Conservation (phyloP, 495 filamentous ascomycete genomes). For the Aspergillus saccharolyticus region DNA sequence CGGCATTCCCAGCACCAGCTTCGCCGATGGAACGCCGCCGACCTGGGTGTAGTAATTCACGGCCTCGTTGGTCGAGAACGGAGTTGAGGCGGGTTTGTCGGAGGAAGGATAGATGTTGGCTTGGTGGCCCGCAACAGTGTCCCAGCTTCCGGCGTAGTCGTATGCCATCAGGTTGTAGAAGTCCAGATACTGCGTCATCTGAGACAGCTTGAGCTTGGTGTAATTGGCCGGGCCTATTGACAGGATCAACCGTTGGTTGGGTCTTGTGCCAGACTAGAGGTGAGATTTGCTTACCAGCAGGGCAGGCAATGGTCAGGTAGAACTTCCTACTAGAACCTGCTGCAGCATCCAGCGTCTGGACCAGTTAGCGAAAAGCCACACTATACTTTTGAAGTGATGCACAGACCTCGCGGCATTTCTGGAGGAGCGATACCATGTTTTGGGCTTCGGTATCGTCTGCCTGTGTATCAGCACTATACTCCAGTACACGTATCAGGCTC, state of each 20-base stretch:
- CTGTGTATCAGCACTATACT: constrained; percentile 10
- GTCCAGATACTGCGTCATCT: constrained; percentile 74
- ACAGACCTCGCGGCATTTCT: constrained; percentile 18
- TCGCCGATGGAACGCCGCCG: constrained; percentile 56
- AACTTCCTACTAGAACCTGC: constrained; percentile 55
- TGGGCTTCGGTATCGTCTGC: constrained; percentile 54
- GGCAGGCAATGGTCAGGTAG: constrained; percentile 70
- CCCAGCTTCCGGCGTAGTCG: constrained; percentile 79
- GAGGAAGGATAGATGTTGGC: constrained; percentile 63
- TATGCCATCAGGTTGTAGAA: constrained; percentile 82
- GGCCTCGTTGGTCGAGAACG: constrained; percentile 43
- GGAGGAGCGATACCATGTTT: constrained; percentile 66
- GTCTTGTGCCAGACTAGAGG: not conserved
- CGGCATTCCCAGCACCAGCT: constrained; percentile 82
- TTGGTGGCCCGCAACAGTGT: constrained; percentile 67
- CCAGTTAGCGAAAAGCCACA: constrained; percentile 7
- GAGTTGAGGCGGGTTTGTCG: constrained; percentile 54
- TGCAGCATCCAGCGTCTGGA: constrained; percentile 56
- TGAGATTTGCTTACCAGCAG: constrained; percentile 29
- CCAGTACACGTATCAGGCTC: not conserved
- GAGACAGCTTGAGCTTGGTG: constrained; percentile 54
- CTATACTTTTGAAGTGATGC: not conserved
- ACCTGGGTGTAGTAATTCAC: constrained; percentile 55
- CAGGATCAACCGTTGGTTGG: not conserved
- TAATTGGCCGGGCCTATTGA: constrained; percentile 57